A percentile compares a stretch with the other conserved stretches of the same genome.
These are phyloP conservation scores for Taphrina communis DNA, from an alignment of 1,139 yeast species.

Conservation along the genomic window DNA sequence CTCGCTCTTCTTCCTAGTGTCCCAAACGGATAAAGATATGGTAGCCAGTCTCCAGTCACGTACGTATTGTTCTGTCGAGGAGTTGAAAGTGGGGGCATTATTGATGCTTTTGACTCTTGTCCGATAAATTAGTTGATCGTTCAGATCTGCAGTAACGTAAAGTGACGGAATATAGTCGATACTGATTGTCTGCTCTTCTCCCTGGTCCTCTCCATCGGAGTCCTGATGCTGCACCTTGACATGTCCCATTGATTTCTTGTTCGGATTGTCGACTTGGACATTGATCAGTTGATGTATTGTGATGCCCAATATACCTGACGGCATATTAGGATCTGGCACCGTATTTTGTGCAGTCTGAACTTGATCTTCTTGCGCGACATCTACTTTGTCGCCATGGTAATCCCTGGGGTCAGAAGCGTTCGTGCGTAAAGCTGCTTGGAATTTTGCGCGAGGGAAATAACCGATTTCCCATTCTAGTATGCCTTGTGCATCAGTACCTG, in stretches of 20 bases:
- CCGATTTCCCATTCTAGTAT: slow-evolving; percentile 39
- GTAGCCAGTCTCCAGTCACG: slow-evolving; percentile 40
- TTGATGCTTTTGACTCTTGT: slow-evolving; percentile 35
- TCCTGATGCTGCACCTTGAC: slow-evolving; percentile 35
- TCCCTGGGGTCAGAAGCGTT: slow-evolving; percentile 35
- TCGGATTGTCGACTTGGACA: slow-evolving; percentile 31
- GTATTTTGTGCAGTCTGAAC: slow-evolving; percentile 35
- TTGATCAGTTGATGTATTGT: slow-evolving; percentile 35
- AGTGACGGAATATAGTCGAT: slow-evolving; percentile 37
- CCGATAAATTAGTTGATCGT: slow-evolving; percentile 30
- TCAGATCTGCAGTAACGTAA: slow-evolving; percentile 36
- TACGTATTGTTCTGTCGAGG: slow-evolving; percentile 30
- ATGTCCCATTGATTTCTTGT: slow-evolving; percentile 39
- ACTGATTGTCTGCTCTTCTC: slow-evolving; percentile 28
- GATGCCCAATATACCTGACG: slow-evolving; percentile 33
- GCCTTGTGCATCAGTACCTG: slow-evolving; percentile 40
- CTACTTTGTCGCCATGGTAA: slow-evolving; percentile 34
- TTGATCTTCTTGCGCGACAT: slow-evolving; percentile 20
- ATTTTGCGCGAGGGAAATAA: slow-evolving; percentile 29
- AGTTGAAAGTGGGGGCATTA: slow-evolving; percentile 35
- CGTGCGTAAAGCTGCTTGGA: slow-evolving; percentile 27
- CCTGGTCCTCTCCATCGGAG: slow-evolving; percentile 38
- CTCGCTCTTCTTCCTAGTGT: slow-evolving; percentile 30
- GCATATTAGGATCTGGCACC: slow-evolving; percentile 35
- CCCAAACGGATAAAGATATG: slow-evolving; percentile 30